Evolutionary conservation across 2,329 filamentous ascomycete genomes (phyloP), one percentile per base, ranked within the genome.

Genomic region (Mollisiaceae sp.): DNA sequence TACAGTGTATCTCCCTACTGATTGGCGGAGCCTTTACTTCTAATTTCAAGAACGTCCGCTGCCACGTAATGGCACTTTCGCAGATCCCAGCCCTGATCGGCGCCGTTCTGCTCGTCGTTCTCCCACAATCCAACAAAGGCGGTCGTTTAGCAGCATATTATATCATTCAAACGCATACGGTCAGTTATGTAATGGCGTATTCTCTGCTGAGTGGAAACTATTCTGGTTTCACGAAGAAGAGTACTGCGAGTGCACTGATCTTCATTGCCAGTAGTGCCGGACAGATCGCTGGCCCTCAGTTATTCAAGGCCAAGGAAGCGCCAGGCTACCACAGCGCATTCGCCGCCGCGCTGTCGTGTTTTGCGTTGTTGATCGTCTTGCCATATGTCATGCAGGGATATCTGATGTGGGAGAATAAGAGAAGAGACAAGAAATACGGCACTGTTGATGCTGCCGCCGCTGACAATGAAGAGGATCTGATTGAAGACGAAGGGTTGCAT

Each of bases 81-180:
- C 54, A 38, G 11, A 20, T 56, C 9, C 54, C 54, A n/a, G 36
- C 54, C 2, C 36, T 56, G 11, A 56, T 56, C 32, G 54, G 54
- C 2, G 36, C 36, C 11, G 14, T 56, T 6, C 18, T 56, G 15
- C 54, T 38, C 27, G 36, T 56, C 36, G 54, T 56, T 11, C 20
- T 56, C 18, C 54, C 54, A 8, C 27, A 27, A 36, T 56, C 54
- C 15, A 56, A 56, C 22, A 27, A 38, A 6, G 54, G 27, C 15
- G 54, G 54, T 3, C 32, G 36, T 5, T 38, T 56, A 11, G 36
- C 36, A n/a, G 6, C 15, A 56, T 27, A 38, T 2, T 56, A 56
- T 22, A 36, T 56, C 14, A 38, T 56, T 20, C 54, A 27, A 56
- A 27, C 54, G 15, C 36, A 38, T 18, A 27, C 54, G 9, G 36